Base-by-base conservation (phyloP, 2,329 filamentous ascomycete species). In the Aspergillus piperis region DNA sequence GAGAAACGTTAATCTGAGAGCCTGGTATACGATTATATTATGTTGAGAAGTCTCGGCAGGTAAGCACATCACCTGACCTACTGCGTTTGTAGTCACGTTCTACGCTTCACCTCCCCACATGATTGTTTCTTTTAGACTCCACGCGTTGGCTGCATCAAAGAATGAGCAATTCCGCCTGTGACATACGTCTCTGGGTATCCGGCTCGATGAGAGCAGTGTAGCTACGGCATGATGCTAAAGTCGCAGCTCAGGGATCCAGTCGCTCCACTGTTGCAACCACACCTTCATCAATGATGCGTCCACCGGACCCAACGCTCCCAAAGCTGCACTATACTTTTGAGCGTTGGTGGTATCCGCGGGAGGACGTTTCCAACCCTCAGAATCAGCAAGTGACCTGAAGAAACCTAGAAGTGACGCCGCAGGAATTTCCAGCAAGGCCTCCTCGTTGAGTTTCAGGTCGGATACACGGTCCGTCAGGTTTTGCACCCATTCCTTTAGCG, bases 211-310 rank as follows among this genome's bases (percentile, higher is more conserved):
- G 32, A 36, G 32, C 5, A 15, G 1, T 15, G 0, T 15, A 36
- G 32, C 11, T 11, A 5, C 32, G 5, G 5, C 4, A 36, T 5
- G 13, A 36, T 36, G 32, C n/a, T 41, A 41, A 8, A 41, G 2
- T 17, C 38, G 38, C 38, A 41, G n/a, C 38, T 17, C 38, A 0
- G 38, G 38, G 5, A 54, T 54, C 52, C 52, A 54, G 10, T 19
- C 42, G 13, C 51, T n/a, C 55, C 55, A 58, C 32, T 58, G 47
- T 23, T 13, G n/a, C 48, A 58, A 38, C 47, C 55, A 58, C 5
- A 17, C 21, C 3, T 41, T n/a, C 36, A 52, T 27, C 19, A 58
- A 5, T 21, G 17, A 15, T 3, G 11, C 5, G 25, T 51, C 47
- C 15, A 58, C 47, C 3, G 47, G 47, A 5, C 25, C 11, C 7